These are phyloP conservation scores for Pseudogymnoascus verrucosus DNA, from an alignment of 2,329 filamentous ascomycete genomes.

Conservation along the genomic window DNA sequence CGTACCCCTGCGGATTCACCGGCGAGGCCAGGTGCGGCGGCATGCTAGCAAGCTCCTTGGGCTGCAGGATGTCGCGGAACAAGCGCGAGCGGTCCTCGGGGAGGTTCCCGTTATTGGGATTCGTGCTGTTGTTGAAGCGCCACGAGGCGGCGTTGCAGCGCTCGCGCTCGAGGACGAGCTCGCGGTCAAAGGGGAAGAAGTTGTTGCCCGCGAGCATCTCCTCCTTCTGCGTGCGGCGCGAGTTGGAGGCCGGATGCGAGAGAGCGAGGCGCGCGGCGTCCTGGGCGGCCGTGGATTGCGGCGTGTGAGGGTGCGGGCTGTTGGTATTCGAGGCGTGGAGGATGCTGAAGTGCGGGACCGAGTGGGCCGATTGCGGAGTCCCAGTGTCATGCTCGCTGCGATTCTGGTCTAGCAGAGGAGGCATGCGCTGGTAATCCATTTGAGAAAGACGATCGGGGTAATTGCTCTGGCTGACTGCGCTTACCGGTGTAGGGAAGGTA, in stretches of 20 bases:
- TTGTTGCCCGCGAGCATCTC: slow-evolving; percentile 77
- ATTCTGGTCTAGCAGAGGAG: slow-evolving; percentile 51
- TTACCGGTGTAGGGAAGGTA: slow-evolving; percentile 55
- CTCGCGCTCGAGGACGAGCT: slow-evolving; percentile 76
- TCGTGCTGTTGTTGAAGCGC: slow-evolving; percentile 78
- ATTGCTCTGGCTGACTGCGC: slow-evolving; percentile 38
- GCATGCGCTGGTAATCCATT: slow-evolving; percentile 52
- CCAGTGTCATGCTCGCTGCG: slow-evolving; percentile 48
- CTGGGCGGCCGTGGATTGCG: slow-evolving; percentile 22
- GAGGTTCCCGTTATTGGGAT: slow-evolving; percentile 64
- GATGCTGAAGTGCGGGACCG: slow-evolving; percentile 49
- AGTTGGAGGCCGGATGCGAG: slow-evolving; percentile 25
- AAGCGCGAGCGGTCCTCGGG: slow-evolving; percentile 58
- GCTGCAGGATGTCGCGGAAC: slow-evolving; percentile 64
- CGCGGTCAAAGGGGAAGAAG: slow-evolving; percentile 72
- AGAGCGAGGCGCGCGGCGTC: slow-evolving; percentile 25
- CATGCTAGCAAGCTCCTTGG: slow-evolving; percentile 46
- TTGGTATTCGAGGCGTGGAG: slow-evolving; percentile 43
- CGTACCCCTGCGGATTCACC: slow-evolving; percentile 47
- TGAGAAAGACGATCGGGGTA: slow-evolving; percentile 31
- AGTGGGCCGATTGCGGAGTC: slow-evolving; percentile 35
- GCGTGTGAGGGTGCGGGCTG: slow-evolving; percentile 35
- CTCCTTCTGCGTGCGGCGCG: slow-evolving; percentile 61
- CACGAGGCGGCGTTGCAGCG: slow-evolving; percentile 74
- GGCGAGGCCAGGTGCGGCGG: slow-evolving; percentile 47